A percentile compares a stretch with the other conserved stretches of the same genome.
Conservation (phyloP, 352 stramenopile species). For the Pythium utonaiense region DNA sequence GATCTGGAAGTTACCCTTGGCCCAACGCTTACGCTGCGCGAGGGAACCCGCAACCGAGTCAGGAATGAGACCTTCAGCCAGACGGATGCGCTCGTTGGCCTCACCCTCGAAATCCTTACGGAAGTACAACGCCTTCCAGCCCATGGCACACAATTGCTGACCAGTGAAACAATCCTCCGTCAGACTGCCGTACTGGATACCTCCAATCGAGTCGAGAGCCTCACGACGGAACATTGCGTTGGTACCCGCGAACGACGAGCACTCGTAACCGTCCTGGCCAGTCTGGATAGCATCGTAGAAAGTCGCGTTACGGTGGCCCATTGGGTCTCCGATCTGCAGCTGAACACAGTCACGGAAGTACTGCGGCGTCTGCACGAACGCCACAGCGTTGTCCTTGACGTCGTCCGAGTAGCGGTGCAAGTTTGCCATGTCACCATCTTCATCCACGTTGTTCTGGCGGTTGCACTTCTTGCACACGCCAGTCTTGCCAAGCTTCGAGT, state of each 20-base stretch:
- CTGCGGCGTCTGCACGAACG: conserved; percentile 46
- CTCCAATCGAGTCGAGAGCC: conserved; percentile 43
- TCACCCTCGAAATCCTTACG: conserved; percentile 49
- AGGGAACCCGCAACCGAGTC: conserved; percentile 36
- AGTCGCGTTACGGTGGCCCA: conserved; percentile 41
- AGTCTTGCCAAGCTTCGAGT: conserved; percentile 26
- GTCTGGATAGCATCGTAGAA: conserved; percentile 49
- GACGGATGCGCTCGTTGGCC: conserved; percentile 37
- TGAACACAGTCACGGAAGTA: conserved; percentile 44
- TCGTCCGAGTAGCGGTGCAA: conserved; percentile 36
- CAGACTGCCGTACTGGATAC: conserved; percentile 48
- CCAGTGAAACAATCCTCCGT: conserved; percentile 54
- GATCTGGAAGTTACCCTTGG: conserved; percentile 45
- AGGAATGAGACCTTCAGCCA: conserved; percentile 41
- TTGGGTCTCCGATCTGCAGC: conserved; percentile 41
- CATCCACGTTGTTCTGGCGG: conserved; percentile 16
- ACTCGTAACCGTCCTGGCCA: conserved; percentile 46
- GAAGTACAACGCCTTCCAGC: conserved; percentile 47
- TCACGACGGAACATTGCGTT: conserved; percentile 52
- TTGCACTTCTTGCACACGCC: conserved; percentile 38
- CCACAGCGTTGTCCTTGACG: conserved; percentile 38
- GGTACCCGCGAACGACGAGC: conserved; percentile 42
- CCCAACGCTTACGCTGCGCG: conserved; percentile 33
- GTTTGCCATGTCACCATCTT: conserved; percentile 21
- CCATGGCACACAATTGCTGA: conserved; percentile 34